Percentiles rank a stretch among this genome's conserved stretches.
Evolutionary conservation across 129 eudicot species (phyloP).

Genomic region (Flaveria brownii): DNA sequence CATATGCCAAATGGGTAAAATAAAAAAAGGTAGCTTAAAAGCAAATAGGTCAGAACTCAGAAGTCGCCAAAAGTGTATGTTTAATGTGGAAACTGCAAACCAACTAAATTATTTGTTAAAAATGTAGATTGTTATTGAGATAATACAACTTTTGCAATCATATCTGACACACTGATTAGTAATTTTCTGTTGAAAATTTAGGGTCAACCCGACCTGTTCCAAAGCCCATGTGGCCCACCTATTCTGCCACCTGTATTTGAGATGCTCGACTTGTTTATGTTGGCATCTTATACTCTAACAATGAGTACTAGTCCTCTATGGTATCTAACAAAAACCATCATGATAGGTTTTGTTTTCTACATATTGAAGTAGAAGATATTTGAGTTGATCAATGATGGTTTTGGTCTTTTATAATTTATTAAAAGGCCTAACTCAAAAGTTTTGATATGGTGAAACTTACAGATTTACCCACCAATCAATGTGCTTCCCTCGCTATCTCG

Average conservation of each 20-base stretch:
- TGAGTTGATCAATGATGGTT: not conserved
- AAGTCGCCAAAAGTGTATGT: not conserved
- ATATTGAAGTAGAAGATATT: not conserved
- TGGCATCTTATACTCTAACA: not conserved
- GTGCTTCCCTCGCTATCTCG: conserved; percentile 98
- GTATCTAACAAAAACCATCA: not conserved
- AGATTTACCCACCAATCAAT: conserved; percentile 97
- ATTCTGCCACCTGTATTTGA: not conserved
- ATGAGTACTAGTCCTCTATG: not conserved
- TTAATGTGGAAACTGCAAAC: not conserved
- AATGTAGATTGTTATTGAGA: not conserved
- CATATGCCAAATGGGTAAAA: not conserved
- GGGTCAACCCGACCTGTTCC: not conserved
- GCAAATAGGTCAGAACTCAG: not conserved
- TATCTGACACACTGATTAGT: not conserved
- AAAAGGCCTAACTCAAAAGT: conserved; percentile 24
- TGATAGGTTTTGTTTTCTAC: not conserved
- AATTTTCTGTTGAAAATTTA: not conserved
- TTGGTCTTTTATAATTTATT: conserved; percentile 2
- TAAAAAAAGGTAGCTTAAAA: not conserved
- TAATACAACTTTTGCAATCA: not conserved
- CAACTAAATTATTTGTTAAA: not conserved
- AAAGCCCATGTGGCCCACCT: not conserved
- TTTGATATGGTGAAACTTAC: conserved; percentile 36
- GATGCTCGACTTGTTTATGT: not conserved